phyloP scores from a whole-genome alignment of 1,284 basidiomycete genomes.

The Ganoderma meredithae region DNA sequence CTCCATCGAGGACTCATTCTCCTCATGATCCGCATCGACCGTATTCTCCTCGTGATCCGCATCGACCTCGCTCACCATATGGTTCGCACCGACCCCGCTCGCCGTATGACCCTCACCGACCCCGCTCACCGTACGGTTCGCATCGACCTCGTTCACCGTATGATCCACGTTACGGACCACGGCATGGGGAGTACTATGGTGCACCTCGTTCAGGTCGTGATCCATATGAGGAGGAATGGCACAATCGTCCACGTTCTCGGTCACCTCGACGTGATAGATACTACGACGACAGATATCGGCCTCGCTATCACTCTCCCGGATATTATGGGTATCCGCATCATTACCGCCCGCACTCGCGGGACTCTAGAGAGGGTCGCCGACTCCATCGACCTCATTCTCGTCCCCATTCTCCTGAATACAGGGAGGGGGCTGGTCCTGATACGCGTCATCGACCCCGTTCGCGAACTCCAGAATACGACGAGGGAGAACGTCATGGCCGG shows the following conservation, averaged over 20 bases:
- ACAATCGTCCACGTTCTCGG: neutral
- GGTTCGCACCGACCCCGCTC: constrained; percentile 28
- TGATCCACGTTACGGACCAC: constrained; percentile 1
- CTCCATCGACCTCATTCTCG: neutral
- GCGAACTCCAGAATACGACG: neutral
- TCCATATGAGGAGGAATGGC: constrained; percentile 6
- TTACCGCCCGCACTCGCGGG: neutral
- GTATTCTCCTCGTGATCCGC: constrained; percentile 11
- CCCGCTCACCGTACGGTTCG: constrained; percentile 2
- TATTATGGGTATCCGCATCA: neutral
- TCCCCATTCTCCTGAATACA: neutral
- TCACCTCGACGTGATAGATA: neutral
- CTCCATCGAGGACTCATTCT: constrained; percentile 13
- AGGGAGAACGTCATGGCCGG: neutral
- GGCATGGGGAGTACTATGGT: neutral
- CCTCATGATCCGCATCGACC: constrained; percentile 27
- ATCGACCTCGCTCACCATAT: neutral
- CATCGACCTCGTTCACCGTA: constrained; percentile 22
- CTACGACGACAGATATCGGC: neutral
- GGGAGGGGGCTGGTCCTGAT: too few species aligned
- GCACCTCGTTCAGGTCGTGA: neutral
- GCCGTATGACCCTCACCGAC: neutral
- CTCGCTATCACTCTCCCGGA: neutral
- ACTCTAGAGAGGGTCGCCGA: neutral
- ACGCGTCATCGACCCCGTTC: neutral